Percentiles rank a stretch among this genome's conserved stretches.
These are phyloP conservation scores for Eucalyptus tenuipes DNA, from an alignment of 345 rosid species.

Conservation along the genomic window DNA sequence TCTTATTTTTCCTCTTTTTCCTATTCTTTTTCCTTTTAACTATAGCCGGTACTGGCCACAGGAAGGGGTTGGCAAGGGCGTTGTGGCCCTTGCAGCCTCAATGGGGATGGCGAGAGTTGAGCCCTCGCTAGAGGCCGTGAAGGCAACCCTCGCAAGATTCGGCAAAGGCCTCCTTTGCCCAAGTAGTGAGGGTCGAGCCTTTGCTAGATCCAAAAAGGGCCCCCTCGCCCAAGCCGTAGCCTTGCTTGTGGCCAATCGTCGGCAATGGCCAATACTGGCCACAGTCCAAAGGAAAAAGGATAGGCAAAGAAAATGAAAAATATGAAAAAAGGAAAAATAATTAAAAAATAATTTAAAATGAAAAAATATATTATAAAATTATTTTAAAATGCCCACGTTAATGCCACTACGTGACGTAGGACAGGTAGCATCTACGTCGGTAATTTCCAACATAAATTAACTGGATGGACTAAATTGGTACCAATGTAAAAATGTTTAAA, in stretches of 20 bases:
- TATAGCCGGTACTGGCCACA: rapidly evolving
- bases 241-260: rapidly evolving
- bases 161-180: rapidly evolving
- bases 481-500: rapidly evolving
- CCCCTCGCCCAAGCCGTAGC: rapidly evolving
- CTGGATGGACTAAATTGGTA: rapidly evolving
- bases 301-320: too few relatives aligned
- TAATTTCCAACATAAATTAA: rapidly evolving
- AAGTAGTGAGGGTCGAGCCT: too few relatives aligned
- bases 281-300: too few relatives aligned
- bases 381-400: too few relatives aligned
- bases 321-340: rapidly evolving
- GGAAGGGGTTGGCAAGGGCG: rapidly evolving
- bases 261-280: rapidly evolving
- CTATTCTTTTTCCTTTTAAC: too few relatives aligned
- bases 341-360: too few relatives aligned
- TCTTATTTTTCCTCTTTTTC: too few relatives aligned
- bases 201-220: rapidly evolving
- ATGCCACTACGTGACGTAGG: rapidly evolving
- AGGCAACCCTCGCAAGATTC: too few relatives aligned
- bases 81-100: rapidly evolving
- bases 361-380: rapidly evolving
- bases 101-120: too few relatives aligned
- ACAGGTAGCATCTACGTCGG: rapidly evolving
- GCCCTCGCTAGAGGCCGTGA: rapidly evolving